These are phyloP conservation scores for Panaeolus cyanescens DNA, from an alignment of 768 basidiomycete species.

Conservation along the genomic window DNA sequence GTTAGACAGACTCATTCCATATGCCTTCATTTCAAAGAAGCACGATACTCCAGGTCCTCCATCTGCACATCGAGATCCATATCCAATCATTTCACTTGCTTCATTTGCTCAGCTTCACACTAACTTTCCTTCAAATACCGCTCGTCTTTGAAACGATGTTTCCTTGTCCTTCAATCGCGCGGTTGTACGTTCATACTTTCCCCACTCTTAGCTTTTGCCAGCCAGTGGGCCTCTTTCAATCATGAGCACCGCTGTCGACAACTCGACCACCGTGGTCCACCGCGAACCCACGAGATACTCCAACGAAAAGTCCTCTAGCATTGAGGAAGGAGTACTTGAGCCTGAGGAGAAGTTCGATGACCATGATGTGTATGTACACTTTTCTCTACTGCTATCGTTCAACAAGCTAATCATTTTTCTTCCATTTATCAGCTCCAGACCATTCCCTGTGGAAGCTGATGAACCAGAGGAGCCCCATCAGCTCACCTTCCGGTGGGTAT, in stretches of 20 bases:
- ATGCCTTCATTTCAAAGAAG: background rate
- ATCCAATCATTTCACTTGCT: background rate
- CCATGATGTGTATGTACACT: constrained; percentile 38
- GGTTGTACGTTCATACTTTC: background rate
- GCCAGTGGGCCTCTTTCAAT: background rate
- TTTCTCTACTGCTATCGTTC: background rate
- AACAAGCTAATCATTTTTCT: background rate
- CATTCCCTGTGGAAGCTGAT: constrained; percentile 56
- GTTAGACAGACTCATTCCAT: background rate
- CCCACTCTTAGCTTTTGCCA: background rate
- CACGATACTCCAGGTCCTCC: background rate
- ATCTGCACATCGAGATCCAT: background rate
- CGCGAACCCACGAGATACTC: background rate
- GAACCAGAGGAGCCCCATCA: constrained; percentile 50
- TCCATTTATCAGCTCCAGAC: constrained; percentile 37
- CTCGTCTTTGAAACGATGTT: background rate
- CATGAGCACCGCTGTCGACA: background rate
- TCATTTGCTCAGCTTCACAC: background rate
- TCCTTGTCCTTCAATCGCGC: background rate
- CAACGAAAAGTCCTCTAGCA: constrained; percentile 1
- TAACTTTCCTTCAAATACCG: background rate
- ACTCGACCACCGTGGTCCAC: background rate
- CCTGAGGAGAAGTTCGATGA: constrained; percentile 25
- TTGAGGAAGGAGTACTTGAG: background rate
- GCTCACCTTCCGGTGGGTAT: constrained; percentile 44